Base-by-base conservation (phyloP, 768 basidiomycete species). In the Chalciporus chontae region DNA sequence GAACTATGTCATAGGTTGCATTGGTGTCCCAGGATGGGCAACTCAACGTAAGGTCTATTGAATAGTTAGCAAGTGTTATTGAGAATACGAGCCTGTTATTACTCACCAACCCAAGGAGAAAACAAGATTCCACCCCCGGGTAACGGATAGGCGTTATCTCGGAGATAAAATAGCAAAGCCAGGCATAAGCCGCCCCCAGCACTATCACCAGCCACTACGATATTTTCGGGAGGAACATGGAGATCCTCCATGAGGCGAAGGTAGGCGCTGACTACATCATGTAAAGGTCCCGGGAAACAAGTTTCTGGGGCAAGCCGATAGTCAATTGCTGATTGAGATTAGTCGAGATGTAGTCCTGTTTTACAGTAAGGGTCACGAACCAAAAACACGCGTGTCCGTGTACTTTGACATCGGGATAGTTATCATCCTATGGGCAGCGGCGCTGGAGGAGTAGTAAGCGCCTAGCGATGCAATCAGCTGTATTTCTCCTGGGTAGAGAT, bases 1-100 rank as follows among this genome's bases (percentile, higher is more conserved):
- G 85, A 1, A 94, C 81, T 40, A 94, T 83, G 65, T 94, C 92
- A 66, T 76, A 94, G n/a, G 77, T 71, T 23, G 87, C 83, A 66
- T 97, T 97, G 48, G 87, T 89, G 26, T 95, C 92, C 92, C 95
- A 98, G n/a, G 93, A 95, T 48, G 94, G 90, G 66, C 94, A 97
- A 57, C 92, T 94, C 83, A 96, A 90, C 0, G 96, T 97, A 54
- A 99, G 71, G 67, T 95, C 92, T 90, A 56, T 17, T 31, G 17
- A 19, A 38, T 7, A 15, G 44, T 62, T 32, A 50, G 43, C 47
- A 15, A 45, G 55, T 55, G 43, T 42, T 29, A 52, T 9, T 29
- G 36, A 8, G 27, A 6, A 4, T 36, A 14, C 48, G 4, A 47
- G 14, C 17, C 14, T 31, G 15, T n/a, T 1, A 6, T n/a, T 24